Evolutionary conservation across 345 rosid species (phyloP).

Genomic region (Eucalyptus decipiens): DNA sequence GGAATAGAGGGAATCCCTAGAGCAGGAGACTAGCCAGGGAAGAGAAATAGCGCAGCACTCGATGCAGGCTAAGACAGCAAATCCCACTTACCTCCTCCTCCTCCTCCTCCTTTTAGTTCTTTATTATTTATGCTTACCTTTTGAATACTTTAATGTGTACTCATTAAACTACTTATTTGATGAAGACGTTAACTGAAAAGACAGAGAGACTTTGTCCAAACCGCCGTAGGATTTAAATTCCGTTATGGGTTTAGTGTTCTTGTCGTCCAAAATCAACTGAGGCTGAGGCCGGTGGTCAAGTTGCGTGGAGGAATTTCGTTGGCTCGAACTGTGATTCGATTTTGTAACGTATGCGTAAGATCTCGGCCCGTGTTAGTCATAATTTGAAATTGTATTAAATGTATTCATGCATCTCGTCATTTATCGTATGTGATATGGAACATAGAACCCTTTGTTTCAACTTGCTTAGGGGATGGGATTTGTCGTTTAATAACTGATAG

Average conservation of each 20-base stretch:
- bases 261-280: not conserved
- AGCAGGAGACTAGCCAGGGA: not conserved
- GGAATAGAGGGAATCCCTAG: slow-evolving; percentile 41
- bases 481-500: fast-evolving
- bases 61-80: not conserved
- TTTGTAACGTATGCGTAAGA: not conserved
- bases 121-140: not conserved
- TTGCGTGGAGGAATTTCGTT: not conserved
- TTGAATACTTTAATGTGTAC: not conserved
- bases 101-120: not conserved
- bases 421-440: not conserved
- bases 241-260: not conserved
- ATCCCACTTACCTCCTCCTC: not conserved
- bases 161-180: slow-evolving; percentile 4
- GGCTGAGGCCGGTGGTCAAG: not conserved
- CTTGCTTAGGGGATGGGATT: not conserved
- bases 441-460: not conserved
- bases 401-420: not conserved
- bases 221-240: not conserved
- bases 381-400: not conserved
- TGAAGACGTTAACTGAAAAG: not conserved
- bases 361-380: not conserved
- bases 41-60: slow-evolving; percentile 2
- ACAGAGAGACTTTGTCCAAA: not conserved
- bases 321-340: not conserved